Evolutionary conservation across 1,284 basidiomycete species (phyloP).

Genomic region (Tylopilus orsonianus): DNA sequence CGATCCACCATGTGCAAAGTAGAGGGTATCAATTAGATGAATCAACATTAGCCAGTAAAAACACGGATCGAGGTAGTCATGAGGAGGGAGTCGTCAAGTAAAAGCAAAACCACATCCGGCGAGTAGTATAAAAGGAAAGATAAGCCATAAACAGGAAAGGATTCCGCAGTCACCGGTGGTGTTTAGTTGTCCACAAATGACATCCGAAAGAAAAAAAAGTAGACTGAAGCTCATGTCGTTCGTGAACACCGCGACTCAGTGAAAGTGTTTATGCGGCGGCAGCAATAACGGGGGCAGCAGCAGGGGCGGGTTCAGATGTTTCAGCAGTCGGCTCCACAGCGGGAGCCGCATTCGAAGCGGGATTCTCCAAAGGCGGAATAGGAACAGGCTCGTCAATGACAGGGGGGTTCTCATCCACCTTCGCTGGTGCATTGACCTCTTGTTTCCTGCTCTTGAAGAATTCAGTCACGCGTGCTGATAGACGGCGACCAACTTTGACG

Average conservation of each 20-base stretch:
- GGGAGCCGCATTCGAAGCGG: conserved; percentile 42
- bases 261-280: conserved; percentile 56
- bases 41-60: conserved; percentile 39
- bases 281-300: conserved; percentile 49
- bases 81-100: conserved; percentile 44
- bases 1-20: conserved; percentile 34
- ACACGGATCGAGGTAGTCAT: conserved; percentile 55
- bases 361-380: conserved; percentile 76
- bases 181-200: conserved; percentile 32
- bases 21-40: conserved; percentile 40
- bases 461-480: conserved; percentile 74
- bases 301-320: conserved; percentile 38
- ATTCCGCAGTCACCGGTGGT: conserved; percentile 38
- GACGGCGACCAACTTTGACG: conserved; percentile 68
- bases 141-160: conserved; percentile 32
- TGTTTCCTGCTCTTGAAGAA: conserved; percentile 78
- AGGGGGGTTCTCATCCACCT: conserved; percentile 81
- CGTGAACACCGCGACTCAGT: conserved; percentile 34
- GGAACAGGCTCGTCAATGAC: conserved; percentile 75
- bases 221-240: conserved; percentile 56
- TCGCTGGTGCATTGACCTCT: conserved; percentile 69
- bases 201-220: conserved; percentile 38
- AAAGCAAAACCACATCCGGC: conserved; percentile 58
- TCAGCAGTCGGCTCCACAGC: conserved; percentile 41
- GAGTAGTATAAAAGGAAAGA: conserved; percentile 52